Evolutionary conservation across 345 rosid genomes (phyloP), one percentile per base, ranked within the genome.

Genomic region (Nasturtium officinale): DNA sequence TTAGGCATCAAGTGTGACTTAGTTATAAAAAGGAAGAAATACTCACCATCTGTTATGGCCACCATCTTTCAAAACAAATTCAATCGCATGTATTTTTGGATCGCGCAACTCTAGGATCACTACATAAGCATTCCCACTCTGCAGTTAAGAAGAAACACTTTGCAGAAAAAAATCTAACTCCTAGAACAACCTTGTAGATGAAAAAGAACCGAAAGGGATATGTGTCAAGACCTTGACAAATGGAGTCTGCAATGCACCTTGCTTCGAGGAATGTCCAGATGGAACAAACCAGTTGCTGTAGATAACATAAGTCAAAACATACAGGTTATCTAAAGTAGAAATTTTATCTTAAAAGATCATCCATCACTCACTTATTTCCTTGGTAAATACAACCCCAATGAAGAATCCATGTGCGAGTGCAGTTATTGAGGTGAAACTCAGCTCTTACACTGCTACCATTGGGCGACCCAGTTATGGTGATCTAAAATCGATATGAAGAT

Each of bases 61-160:
- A 65, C 83, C 83, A 82, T 85, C 87, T 75, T 85, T 85, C 70
- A 87, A 72, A 33, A 84, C 82, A 83, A 87, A 87, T 78, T 85
- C 89, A 72, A 85, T 76, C 53, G 82, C 85, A 15, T 43, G 80
- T 35, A 85, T 71, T 65, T 57, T 81, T 38, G 85, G 84, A 67
- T 85, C 89, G 67, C 81, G 77, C 69, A 82, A 62, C 82, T 85
- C 86, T 71, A 87, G 72, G 29, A 67, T 82, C 65, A 87, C 77
- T 26, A 76, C 71, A 76, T 85, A 77, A 42, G 53, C 53, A 43
- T 81, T 78, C 64, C 82, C 87, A 47, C 72, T 81, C 89, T 85
- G 79, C 71, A 74, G 35, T 47, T 65, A 13, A 67, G 54, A 62
- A 59, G 55, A 46, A 56, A 33, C 51, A 61, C 33, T 61, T 54